Evolutionary conservation across 2,329 filamentous ascomycete species (phyloP).

Genomic region (Stachybotrys chlorohalonatus): DNA sequence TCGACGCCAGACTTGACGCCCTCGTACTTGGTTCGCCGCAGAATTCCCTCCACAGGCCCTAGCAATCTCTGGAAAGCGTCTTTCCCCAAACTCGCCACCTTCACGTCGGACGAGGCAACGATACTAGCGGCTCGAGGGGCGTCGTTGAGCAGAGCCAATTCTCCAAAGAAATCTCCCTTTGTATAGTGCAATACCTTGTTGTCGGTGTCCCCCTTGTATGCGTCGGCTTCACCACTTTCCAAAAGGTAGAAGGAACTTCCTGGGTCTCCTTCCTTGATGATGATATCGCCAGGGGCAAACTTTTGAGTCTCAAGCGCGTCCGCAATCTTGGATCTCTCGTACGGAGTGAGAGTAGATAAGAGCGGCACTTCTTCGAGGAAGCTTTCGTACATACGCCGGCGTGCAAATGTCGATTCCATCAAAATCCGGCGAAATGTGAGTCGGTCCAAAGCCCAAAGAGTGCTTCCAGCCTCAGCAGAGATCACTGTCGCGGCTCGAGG

Average conservation of each 20-base stretch:
- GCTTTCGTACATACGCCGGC: constrained; percentile 91
- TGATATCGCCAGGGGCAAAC: constrained; percentile 66
- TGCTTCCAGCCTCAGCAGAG: constrained; percentile 68
- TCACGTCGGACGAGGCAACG: constrained; percentile 75
- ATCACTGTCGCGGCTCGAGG: constrained; percentile 91
- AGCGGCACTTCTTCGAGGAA: constrained; percentile 93
- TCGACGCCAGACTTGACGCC: constrained; percentile 53
- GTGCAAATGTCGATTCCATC: constrained; percentile 96
- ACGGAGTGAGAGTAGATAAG: constrained; percentile 72
- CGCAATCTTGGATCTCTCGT: constrained; percentile 95
- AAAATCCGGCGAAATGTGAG: constrained; percentile 95
- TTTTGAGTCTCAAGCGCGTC: constrained; percentile 91
- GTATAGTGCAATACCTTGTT: constrained; percentile 70
- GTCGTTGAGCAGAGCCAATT: constrained; percentile 88
- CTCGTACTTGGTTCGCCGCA: constrained; percentile 67
- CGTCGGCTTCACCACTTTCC: constrained; percentile 79
- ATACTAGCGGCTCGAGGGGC: constrained; percentile 87
- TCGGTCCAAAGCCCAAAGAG: constrained; percentile 89
- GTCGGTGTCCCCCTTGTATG: constrained; percentile 66
- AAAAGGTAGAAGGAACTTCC: constrained; percentile 89
- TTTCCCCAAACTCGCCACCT: constrained; percentile 86
- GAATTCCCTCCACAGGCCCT: constrained; percentile 87
- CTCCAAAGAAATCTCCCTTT: constrained; percentile 95
- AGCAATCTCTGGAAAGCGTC: constrained; percentile 90
- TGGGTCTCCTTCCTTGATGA: constrained; percentile 86